Conservation (phyloP, 805 yeast genomes). For the Monosporozyma aerobia region DNA sequence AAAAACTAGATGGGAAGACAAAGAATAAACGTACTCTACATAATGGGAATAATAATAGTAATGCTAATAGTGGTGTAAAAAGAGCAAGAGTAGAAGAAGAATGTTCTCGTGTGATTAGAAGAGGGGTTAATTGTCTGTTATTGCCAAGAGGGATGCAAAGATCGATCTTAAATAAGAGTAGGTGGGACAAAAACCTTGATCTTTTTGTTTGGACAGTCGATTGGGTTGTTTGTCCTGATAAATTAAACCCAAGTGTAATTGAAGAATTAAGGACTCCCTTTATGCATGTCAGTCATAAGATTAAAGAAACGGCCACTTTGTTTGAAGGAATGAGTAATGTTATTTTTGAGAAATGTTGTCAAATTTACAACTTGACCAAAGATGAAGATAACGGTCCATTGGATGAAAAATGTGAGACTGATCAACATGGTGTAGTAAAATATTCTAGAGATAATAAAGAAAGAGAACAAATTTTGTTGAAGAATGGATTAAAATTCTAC, state of each 20-base stretch:
- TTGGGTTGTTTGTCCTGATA: constrained; percentile 40
- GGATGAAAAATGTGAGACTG: neutral
- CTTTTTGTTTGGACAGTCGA: constrained; percentile 74
- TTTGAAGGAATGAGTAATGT: constrained; percentile 27
- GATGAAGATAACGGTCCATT: neutral
- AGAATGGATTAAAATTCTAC: constrained; percentile 16
- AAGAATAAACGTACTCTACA: constrained; percentile 38
- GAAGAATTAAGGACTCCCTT: constrained; percentile 7
- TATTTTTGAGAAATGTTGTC: constrained; percentile 22
- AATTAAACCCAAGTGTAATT: neutral
- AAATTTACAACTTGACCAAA: constrained; percentile 7
- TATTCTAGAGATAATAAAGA: constrained; percentile 6
- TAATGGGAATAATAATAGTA: constrained; percentile 11
- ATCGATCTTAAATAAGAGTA: constrained; percentile 51
- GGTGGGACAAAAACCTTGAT: constrained; percentile 55
- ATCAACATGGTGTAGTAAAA: neutral
- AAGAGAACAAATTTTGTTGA: constrained; percentile 9
- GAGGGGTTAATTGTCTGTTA: constrained; percentile 57
- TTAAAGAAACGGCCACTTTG: constrained; percentile 27
- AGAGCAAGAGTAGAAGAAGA: constrained; percentile 3
- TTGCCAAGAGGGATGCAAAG: constrained; percentile 73
- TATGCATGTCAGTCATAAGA: constrained; percentile 32
- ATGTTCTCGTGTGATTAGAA: constrained; percentile 31
- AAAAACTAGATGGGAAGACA: constrained; percentile 41
- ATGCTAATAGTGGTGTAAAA: constrained; percentile 7